These are phyloP conservation scores for Syzygium malaccense DNA, from an alignment of 441 rosid genomes.

Conservation along the genomic window DNA sequence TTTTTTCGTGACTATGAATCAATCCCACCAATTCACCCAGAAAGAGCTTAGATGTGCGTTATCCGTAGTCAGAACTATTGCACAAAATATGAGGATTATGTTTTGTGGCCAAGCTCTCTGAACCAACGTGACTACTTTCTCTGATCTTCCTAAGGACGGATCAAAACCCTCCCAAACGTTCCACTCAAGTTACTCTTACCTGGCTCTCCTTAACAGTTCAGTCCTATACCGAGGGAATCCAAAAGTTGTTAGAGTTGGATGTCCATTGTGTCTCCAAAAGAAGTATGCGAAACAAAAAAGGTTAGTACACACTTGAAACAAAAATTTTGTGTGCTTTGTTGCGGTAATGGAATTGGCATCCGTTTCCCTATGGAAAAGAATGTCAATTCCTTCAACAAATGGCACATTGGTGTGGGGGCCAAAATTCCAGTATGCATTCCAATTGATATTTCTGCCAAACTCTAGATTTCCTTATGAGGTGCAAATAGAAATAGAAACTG, in stretches of 20 bases:
- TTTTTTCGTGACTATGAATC: background rate
- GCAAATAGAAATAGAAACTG: background rate
- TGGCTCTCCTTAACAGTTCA: background rate
- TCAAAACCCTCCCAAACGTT: background rate
- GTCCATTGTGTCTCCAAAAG: background rate
- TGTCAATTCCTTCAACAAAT: background rate
- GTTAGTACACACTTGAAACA: background rate
- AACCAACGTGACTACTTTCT: background rate
- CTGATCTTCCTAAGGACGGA: background rate
- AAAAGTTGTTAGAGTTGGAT: background rate
- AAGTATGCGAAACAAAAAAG: background rate
- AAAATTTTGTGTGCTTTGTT: background rate
- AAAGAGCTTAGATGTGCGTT: fast-evolving
- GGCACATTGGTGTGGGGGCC: fast-evolving
- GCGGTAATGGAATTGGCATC: background rate
- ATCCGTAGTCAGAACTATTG: background rate
- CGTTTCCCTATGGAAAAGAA: background rate
- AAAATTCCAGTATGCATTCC: background rate
- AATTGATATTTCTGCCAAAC: background rate
- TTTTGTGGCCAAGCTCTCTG: background rate
- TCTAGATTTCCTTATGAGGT: background rate
- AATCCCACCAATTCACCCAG: background rate
- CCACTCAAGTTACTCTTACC: background rate
- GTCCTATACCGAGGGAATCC: fast-evolving
- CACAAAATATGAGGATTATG: background rate